Conservation (phyloP, 768 basidiomycete species). For the Naganishia onofrii region DNA sequence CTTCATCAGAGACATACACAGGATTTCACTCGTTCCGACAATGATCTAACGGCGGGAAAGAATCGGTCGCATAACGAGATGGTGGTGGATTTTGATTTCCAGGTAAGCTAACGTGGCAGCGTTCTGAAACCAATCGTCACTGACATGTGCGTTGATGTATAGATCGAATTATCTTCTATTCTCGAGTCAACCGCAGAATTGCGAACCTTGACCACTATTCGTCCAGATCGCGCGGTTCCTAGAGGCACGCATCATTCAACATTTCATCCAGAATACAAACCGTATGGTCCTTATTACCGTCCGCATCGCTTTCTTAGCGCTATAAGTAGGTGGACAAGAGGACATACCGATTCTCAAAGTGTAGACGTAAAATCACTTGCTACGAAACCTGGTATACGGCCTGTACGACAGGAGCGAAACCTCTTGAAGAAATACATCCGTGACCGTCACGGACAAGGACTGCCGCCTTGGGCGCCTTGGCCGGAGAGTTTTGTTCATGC, state of each 20-base stretch:
- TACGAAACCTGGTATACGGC: constrained; percentile 15
- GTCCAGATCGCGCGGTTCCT: constrained; percentile 15
- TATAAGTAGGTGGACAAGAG: neutral
- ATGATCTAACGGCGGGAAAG: neutral
- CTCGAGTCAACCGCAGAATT: constrained; percentile 12
- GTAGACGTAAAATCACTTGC: neutral
- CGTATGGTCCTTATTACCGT: constrained; percentile 5
- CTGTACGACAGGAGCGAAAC: constrained; percentile 8
- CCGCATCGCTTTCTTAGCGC: too few species aligned
- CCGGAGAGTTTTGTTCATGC: neutral
- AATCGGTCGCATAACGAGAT: constrained; percentile 21
- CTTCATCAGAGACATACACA: constrained; percentile 4
- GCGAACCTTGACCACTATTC: neutral
- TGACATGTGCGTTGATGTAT: too few species aligned
- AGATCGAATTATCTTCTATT: constrained; percentile 14
- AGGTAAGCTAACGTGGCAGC: neutral
- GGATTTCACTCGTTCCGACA: neutral
- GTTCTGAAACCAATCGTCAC: neutral
- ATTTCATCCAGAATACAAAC: constrained; percentile 13
- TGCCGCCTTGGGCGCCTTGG: neutral
- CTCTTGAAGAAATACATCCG: neutral
- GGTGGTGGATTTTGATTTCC: constrained; percentile 16
- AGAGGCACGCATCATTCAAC: constrained; percentile 13
- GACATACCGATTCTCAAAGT: neutral
- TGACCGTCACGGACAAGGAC: neutral